Evolutionary conservation across 352 stramenopile species (phyloP), one percentile per base, ranked within the genome.

Genomic region (Phytophthora nicotianae): DNA sequence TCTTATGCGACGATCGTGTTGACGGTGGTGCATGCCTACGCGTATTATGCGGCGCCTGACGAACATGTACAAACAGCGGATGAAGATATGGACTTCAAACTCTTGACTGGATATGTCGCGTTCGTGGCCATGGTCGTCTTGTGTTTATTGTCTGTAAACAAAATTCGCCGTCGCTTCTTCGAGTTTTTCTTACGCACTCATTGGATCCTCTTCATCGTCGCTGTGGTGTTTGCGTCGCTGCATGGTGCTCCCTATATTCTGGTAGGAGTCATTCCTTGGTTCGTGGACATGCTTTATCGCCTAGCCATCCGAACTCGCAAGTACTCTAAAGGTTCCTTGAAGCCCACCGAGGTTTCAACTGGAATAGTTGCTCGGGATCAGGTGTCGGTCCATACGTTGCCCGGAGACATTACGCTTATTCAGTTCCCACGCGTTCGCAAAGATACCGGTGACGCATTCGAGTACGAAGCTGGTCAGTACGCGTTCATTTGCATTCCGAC

Each of bases 401-500:
- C 71, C 2, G 53, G 59, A 1, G 50, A 70, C n/a, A 45, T 81
- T 13, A 53, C 71, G 3, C 62, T 59, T 23, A 38, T 86, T 13
- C 63, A 73, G 45, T 81, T 81, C 50, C 62, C 65, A 3, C 65
- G 59, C 2, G 58, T 70, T 0, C 63, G 61, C 17, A 47, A 61
- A 43, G 71, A 81, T 19, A 79, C 55, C 4, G 56, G 50, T 19
- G 51, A 72, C 24, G 41, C 13, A 0, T 81, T 82, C 50, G 26
- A 55, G 5, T 79, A 69, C 38, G 37, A 74, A 19, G 67, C 73
- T 3, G 75, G 75, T 0, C 73, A 89, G 57, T 95, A 93, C 64
- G 77, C 71, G 2, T 94, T 93, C 57, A 35, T 97, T 19, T 89
- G 87, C 61, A 58, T 97, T 8, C 83, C 83, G 2, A 38, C 42